Conservation (phyloP, 2,329 filamentous ascomycete genomes). For the Fonsecaea pedrosoi region DNA sequence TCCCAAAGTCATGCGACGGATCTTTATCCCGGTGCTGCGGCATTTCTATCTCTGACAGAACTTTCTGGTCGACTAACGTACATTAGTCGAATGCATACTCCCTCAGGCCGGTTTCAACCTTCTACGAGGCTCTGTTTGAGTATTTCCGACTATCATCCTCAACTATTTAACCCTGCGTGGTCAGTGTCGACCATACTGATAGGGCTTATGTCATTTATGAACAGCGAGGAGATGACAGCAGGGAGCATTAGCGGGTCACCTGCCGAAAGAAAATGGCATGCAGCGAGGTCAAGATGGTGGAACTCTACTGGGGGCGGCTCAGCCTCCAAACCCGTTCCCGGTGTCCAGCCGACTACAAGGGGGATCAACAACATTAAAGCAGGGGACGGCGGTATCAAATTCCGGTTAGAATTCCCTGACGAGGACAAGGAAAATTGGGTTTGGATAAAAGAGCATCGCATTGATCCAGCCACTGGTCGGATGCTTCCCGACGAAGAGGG, state of each 20-base stretch:
- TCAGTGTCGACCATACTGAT: slow-evolving; percentile 96
- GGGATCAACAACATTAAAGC: slow-evolving; percentile 82
- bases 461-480: slow-evolving; percentile 78
- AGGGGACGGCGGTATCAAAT: slow-evolving; percentile 91
- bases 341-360: slow-evolving; percentile 63
- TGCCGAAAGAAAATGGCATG: slow-evolving; percentile 77
- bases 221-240: slow-evolving; percentile 97
- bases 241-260: slow-evolving; percentile 81
- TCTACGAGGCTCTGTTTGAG: slow-evolving; percentile 90
- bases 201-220: slow-evolving; percentile 96
- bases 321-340: slow-evolving; percentile 57
- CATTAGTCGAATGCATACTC: slow-evolving; percentile 85
- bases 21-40: background rate
- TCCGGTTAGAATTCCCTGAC: slow-evolving; percentile 87
- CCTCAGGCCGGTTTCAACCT: slow-evolving; percentile 91
- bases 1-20: background rate
- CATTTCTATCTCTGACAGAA: background rate
- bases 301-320: slow-evolving; percentile 91
- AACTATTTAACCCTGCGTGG: slow-evolving; percentile 98
- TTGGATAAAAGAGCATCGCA: slow-evolving; percentile 84
- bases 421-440: slow-evolving; percentile 86
- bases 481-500: slow-evolving; percentile 59
- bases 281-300: slow-evolving; percentile 87
- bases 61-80: background rate
- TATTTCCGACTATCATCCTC: slow-evolving; percentile 97